Percentiles rank a stretch among this genome's conserved stretches.
These are phyloP conservation scores for Talaromyces sp. DNA, from an alignment of 2,329 filamentous ascomycete species.

Conservation along the genomic window DNA sequence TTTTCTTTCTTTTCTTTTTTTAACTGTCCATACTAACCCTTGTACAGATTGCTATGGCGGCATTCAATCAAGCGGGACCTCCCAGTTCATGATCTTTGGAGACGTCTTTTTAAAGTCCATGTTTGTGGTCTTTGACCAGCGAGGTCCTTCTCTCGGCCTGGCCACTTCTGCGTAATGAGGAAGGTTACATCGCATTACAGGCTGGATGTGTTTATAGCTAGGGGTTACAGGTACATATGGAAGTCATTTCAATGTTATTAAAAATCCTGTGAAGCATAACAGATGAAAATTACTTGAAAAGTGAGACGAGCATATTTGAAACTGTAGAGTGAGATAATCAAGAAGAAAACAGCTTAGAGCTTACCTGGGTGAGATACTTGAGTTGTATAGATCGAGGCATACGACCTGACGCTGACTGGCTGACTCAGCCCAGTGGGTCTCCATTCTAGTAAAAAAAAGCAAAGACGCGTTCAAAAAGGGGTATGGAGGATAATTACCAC, in stretches of 20 bases:
- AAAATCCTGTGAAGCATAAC: neutral
- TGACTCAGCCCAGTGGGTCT: neutral
- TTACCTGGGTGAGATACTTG: neutral
- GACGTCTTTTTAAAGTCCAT: conserved; percentile 57
- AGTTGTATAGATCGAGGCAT: neutral
- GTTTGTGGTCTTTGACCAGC: conserved; percentile 56
- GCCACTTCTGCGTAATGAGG: conserved; percentile 35
- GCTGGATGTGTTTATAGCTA: neutral
- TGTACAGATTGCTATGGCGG: conserved; percentile 53
- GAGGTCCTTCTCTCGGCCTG: conserved; percentile 47
- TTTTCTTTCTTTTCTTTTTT: no score
- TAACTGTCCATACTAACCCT: conserved; percentile 7
- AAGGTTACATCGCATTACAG: neutral
- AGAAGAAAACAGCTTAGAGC: neutral
- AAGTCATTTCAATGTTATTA: neutral
- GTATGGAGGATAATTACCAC: neutral
- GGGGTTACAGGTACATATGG: neutral
- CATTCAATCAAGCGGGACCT: conserved; percentile 54
- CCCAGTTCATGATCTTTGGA: conserved; percentile 54
- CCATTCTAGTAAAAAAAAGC: neutral
- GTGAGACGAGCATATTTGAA: no score
- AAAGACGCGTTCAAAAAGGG: neutral
- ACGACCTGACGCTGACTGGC: neutral
- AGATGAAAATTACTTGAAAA: neutral
- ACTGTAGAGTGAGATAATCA: no score